A percentile compares a stretch with the other conserved stretches of the same genome.
Conservation (phyloP, 257 asterid species). For the Solanum megistacrolobum region DNA sequence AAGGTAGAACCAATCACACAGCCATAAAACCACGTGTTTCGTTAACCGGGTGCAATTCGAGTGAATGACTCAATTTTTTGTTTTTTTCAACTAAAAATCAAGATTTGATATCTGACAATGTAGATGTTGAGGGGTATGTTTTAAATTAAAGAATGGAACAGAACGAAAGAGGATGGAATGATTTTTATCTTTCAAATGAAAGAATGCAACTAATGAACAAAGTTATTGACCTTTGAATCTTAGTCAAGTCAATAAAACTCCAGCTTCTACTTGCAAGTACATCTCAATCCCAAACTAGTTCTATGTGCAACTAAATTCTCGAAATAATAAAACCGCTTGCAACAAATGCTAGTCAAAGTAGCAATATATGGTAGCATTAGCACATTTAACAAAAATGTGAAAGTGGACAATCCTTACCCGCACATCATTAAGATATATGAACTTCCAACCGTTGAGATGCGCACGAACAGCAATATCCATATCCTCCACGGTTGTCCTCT, state of each 20-base stretch:
- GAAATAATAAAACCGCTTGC: not conserved
- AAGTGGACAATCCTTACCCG: constrained; percentile 24
- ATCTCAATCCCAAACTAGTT: not conserved
- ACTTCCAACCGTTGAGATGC: constrained; percentile 67
- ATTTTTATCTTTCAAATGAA: not conserved
- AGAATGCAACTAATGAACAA: not conserved
- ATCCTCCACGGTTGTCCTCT: constrained; percentile 58
- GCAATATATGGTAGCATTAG: not conserved
- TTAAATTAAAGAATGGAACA: not conserved
- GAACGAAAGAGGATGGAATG: not conserved
- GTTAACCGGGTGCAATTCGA: not conserved
- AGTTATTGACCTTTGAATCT: not conserved
- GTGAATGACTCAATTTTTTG: not conserved
- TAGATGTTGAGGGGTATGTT: not conserved
- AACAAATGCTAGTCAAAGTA: not conserved
- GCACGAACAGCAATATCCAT: constrained; percentile 75
- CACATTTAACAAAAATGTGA: not conserved
- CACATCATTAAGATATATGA: constrained; percentile 52
- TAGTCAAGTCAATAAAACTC: not conserved
- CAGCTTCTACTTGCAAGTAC: not conserved
- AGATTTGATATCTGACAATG: not conserved
- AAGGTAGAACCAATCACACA: not conserved
- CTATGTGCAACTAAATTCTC: not conserved
- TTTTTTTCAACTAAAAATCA: not conserved
- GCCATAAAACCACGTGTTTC: not conserved